These are phyloP conservation scores for Lasiodiplodia hormozganensis DNA, from an alignment of 2,329 filamentous ascomycete genomes.

Conservation along the genomic window DNA sequence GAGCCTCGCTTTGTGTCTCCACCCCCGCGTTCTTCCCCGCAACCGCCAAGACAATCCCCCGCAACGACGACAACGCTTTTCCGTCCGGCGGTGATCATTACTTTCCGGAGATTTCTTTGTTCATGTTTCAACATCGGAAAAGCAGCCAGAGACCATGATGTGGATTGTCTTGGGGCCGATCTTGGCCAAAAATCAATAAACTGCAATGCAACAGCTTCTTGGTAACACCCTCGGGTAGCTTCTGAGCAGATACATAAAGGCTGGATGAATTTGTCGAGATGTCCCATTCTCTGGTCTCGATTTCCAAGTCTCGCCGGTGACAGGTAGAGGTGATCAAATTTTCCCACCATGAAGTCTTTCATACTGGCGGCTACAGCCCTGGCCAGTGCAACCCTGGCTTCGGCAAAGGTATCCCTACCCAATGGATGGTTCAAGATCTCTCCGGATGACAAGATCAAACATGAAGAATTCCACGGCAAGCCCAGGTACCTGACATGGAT, in stretches of 20 bases:
- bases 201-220: not conserved
- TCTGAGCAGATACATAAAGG: not conserved
- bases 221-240: not conserved
- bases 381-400: conserved; percentile 30
- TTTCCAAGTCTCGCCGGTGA: not conserved
- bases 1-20: not conserved
- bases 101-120: not conserved
- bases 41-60: conserved; percentile 18
- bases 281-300: not conserved
- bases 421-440: conserved; percentile 34
- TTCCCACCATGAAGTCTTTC: conserved; percentile 29
- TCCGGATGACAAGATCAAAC: conserved; percentile 30
- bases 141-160: not conserved
- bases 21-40: conserved; percentile 23
- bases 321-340: not conserved
- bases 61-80: conserved; percentile 11
- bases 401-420: conserved; percentile 30
- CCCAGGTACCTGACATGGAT: conserved; percentile 47
- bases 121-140: not conserved
- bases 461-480: conserved; percentile 29
- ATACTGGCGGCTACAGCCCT: conserved; percentile 28
- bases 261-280: not conserved
- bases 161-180: not conserved
- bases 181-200: conserved; percentile 6
- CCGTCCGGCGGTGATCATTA: not conserved